phyloP scores from a whole-genome alignment of 2,329 filamentous ascomycete genomes.

The Penicillium sp. region DNA sequence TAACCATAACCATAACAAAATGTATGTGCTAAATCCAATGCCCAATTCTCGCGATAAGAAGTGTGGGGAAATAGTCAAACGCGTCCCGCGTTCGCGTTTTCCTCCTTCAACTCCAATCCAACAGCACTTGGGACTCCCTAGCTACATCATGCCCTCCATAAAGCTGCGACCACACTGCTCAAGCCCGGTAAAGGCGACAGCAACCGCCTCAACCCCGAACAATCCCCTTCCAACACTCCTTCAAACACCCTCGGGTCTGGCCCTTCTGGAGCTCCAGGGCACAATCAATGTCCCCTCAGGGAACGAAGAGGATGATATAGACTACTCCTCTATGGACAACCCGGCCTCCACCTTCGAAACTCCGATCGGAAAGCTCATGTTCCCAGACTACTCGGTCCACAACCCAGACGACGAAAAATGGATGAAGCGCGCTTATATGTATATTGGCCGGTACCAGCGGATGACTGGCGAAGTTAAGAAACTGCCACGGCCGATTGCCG shows the following conservation, averaged over 20 bases:
- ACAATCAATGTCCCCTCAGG: constrained; percentile 64
- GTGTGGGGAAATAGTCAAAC: constrained; percentile 13
- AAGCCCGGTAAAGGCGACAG: neutral
- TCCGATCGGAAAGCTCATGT: constrained; percentile 63
- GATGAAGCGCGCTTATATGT: constrained; percentile 86
- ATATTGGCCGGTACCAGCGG: constrained; percentile 79
- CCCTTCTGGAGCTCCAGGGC: constrained; percentile 85
- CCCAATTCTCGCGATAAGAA: neutral
- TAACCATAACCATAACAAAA: neutral
- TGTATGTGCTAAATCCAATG: neutral
- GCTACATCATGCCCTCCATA: constrained; percentile 33
- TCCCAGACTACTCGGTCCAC: constrained; percentile 61
- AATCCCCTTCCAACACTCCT: constrained; percentile 71
- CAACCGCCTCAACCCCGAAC: constrained; percentile 7
- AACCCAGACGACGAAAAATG: constrained; percentile 54
- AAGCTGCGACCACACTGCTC: constrained; percentile 28
- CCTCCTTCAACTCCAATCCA: neutral
- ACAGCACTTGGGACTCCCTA: neutral
- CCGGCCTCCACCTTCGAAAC: constrained; percentile 33
- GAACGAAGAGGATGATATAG: constrained; percentile 22
- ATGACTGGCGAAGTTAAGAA: constrained; percentile 86
- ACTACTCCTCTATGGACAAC: constrained; percentile 14
- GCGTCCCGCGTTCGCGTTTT: constrained; percentile 13
- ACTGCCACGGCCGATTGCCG: constrained; percentile 64
- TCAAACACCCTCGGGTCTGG: constrained; percentile 79